phyloP scores from a whole-genome alignment of 129 eudicot species.

The Artemisia tridentata region DNA sequence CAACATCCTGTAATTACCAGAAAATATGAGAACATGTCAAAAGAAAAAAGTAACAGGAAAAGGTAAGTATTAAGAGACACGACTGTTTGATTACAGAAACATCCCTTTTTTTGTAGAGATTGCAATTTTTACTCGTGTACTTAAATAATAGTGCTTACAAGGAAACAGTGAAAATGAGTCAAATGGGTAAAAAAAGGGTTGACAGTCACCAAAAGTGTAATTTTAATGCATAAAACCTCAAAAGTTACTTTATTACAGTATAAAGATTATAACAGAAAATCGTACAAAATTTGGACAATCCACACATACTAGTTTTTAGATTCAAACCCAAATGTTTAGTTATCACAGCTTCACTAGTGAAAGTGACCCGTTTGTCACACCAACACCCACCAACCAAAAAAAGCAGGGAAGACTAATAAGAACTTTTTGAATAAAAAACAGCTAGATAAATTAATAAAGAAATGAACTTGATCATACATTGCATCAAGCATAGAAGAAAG shows the following conservation, averaged over 20 bases:
- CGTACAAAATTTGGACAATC: too few relatives aligned
- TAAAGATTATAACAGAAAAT: too few relatives aligned
- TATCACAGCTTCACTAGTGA: too few relatives aligned
- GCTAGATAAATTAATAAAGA: background rate
- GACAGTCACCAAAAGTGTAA: background rate
- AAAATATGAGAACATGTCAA: background rate
- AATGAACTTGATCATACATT: background rate
- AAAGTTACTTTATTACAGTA: too few relatives aligned
- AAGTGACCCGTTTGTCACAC: too few relatives aligned
- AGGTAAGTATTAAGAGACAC: background rate
- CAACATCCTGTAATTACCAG: slow-evolving; percentile 37
- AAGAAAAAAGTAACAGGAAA: background rate
- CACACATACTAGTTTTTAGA: too few relatives aligned
- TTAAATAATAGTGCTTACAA: background rate
- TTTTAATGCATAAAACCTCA: background rate
- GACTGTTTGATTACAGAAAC: too few relatives aligned
- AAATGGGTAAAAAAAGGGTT: background rate
- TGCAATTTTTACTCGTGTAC: background rate
- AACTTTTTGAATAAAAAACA: background rate
- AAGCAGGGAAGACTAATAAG: too few relatives aligned
- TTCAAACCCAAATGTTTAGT: too few relatives aligned
- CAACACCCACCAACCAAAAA: too few relatives aligned
- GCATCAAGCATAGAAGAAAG: background rate
- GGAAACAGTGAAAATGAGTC: background rate
- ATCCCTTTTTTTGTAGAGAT: too few relatives aligned